Evolutionary conservation across 371 early-diverging fungal genomes (phyloP).

Genomic region (Mucor circinelloides): DNA sequence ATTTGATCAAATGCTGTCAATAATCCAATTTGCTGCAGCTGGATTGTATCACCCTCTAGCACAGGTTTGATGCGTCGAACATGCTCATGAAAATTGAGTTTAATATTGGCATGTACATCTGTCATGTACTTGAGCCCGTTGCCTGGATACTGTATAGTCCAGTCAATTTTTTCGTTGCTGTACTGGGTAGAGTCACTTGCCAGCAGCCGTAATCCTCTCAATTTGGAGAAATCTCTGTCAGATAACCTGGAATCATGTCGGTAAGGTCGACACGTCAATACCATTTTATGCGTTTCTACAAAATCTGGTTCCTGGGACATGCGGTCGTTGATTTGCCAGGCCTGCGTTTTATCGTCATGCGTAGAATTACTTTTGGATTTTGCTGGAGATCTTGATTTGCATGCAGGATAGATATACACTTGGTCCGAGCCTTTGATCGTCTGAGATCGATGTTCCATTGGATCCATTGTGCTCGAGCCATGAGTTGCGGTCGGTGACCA

Average conservation of each 20-base stretch:
- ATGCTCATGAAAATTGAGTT: slow-evolving; percentile 39
- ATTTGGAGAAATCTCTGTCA: slow-evolving; percentile 6
- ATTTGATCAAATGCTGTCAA: slow-evolving; percentile 18
- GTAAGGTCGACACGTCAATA: slow-evolving; percentile 15
- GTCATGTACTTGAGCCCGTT: slow-evolving; percentile 46
- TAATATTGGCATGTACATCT: slow-evolving; percentile 13
- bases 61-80: slow-evolving; percentile 36
- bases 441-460: neutral
- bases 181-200: neutral
- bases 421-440: slow-evolving; percentile 29
- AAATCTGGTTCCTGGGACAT: neutral
- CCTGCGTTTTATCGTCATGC: slow-evolving; percentile 1
- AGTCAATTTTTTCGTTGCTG: slow-evolving; percentile 1
- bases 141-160: slow-evolving; percentile 67
- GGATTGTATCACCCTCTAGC: slow-evolving; percentile 32
- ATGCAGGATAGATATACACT: slow-evolving; percentile 39
- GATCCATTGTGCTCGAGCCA: neutral
- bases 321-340: slow-evolving; percentile 8
- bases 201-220: slow-evolving; percentile 5
- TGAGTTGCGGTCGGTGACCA: slow-evolving; percentile 3
- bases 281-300: slow-evolving; percentile 19
- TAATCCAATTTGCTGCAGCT: slow-evolving; percentile 35
- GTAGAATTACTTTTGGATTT: neutral
- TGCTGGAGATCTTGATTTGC: slow-evolving; percentile 11
- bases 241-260: neutral